phyloP scores from a whole-genome alignment of 495 filamentous ascomycete species.

The Penicillium turbatum region DNA sequence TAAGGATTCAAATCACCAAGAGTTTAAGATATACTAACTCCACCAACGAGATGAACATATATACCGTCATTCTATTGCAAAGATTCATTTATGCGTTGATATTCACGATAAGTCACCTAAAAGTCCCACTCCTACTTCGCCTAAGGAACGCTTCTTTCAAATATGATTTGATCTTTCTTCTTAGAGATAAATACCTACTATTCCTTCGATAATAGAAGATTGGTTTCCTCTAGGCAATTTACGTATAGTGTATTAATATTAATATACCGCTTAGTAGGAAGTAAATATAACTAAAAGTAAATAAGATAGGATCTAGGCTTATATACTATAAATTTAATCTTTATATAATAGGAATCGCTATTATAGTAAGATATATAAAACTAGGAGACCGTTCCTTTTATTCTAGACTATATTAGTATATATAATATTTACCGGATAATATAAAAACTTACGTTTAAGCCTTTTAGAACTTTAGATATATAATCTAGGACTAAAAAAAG shows the following conservation, averaged over 20 bases:
- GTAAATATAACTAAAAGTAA: neutral
- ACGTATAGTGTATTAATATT: neutral
- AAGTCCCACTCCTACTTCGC: neutral
- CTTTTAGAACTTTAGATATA: neutral
- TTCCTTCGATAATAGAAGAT: neutral
- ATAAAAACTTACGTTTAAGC: neutral
- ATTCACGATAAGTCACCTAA: neutral
- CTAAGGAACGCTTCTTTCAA: neutral
- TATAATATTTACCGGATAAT: neutral
- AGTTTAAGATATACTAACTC: neutral
- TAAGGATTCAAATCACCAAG: too few species aligned
- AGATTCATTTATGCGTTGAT: neutral
- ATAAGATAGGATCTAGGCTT: neutral
- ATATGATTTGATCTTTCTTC: neutral
- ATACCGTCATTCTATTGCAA: neutral
- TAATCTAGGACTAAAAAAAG: neutral
- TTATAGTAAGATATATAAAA: neutral
- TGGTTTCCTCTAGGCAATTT: neutral
- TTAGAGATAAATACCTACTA: neutral
- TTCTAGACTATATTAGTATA: neutral
- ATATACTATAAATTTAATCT: neutral
- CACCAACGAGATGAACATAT: neutral
- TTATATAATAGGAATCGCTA: neutral
- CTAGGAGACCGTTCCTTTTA: neutral
- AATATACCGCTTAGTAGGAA: neutral